Evolutionary conservation across 148 eudicot species (phyloP).

Genomic region (Fagopyrum homotropicum): DNA sequence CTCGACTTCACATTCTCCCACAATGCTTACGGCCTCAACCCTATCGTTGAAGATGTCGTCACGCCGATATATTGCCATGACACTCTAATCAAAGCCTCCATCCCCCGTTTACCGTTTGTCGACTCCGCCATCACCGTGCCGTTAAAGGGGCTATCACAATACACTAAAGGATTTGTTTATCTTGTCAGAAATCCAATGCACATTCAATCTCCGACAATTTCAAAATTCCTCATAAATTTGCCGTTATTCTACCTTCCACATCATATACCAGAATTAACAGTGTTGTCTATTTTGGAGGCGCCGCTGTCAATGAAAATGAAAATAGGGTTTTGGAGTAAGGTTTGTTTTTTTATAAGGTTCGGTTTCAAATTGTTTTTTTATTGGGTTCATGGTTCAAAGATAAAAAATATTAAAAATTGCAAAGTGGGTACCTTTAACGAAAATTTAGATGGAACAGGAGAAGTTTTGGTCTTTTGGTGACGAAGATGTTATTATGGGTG

Average conservation of each 20-base stretch:
- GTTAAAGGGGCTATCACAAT: constrained; percentile 22
- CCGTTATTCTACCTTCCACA: constrained; percentile 34
- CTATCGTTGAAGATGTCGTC: background rate
- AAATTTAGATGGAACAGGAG: too few relatives aligned
- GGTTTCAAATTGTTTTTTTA: too few relatives aligned
- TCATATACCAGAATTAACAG: constrained; percentile 12
- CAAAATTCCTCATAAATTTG: constrained; percentile 26
- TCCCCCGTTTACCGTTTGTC: constrained; percentile 23
- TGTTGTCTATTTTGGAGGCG: constrained; percentile 30
- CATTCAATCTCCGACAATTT: constrained; percentile 20
- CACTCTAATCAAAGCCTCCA: constrained; percentile 4
- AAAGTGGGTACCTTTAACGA: too few relatives aligned
- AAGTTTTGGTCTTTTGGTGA: too few relatives aligned
- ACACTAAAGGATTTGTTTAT: constrained; percentile 25
- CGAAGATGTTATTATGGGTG: too few relatives aligned
- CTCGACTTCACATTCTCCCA: background rate
- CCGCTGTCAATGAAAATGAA: too few relatives aligned
- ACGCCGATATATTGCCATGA: background rate
- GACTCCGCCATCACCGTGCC: constrained; percentile 15
- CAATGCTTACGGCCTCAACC: background rate
- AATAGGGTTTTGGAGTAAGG: too few relatives aligned
- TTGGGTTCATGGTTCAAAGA: too few relatives aligned
- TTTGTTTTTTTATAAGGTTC: too few relatives aligned
- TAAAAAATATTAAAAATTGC: too few relatives aligned
- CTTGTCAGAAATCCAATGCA: constrained; percentile 18